phyloP scores from a whole-genome alignment of 2,329 filamentous ascomycete species.

The Lachnellula arida region DNA sequence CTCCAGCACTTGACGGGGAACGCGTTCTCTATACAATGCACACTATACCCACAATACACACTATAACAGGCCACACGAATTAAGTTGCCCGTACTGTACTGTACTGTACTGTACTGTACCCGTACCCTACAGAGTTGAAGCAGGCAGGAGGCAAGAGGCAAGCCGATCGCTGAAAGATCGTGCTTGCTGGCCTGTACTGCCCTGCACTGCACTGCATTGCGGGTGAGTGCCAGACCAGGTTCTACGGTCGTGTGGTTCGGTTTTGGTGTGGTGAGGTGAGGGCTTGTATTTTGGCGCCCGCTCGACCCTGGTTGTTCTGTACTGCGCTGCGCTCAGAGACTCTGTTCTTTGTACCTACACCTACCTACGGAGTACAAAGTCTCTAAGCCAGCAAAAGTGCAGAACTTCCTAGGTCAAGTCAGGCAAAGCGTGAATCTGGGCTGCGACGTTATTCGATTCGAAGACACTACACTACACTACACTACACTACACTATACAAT shows the following conservation, averaged over 20 bases:
- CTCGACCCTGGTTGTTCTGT: not conserved
- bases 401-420: no score
- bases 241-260: not conserved
- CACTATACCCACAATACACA: not conserved
- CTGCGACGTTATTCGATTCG: not conserved
- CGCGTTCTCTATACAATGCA: not conserved
- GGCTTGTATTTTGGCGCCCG: not conserved
- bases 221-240: not conserved
- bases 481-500: no score
- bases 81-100: conserved; percentile 3
- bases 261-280: no score
- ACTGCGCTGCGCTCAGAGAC: not conserved
- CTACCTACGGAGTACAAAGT: not conserved
- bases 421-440: not conserved
- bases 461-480: not conserved
- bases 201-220: not conserved
- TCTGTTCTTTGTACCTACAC: not conserved
- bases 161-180: not conserved
- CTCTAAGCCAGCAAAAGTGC: no score
- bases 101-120: not conserved
- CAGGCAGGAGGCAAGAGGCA: not conserved
- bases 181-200: not conserved
- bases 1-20: conserved; percentile 4
- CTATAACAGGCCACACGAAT: conserved; percentile 2
- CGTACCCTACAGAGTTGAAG: not conserved